Conservation (phyloP, 1,139 yeast genomes). For the Groenewaldozyma sp. region DNA sequence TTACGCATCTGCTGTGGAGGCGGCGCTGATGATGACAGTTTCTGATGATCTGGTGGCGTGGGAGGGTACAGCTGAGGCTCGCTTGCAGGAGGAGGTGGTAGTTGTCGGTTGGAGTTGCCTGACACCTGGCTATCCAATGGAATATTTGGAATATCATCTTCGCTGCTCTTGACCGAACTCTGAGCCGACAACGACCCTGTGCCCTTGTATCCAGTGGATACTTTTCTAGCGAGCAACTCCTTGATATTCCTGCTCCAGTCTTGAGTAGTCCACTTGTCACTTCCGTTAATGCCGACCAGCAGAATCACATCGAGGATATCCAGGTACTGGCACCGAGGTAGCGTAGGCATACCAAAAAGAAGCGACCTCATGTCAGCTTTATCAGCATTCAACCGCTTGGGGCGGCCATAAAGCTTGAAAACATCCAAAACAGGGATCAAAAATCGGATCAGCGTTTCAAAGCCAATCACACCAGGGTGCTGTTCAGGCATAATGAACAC, state of each 20-base stretch:
- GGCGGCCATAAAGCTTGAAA: slow-evolving; percentile 85
- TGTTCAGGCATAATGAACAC: slow-evolving; percentile 92
- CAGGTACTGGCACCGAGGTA: slow-evolving; percentile 80
- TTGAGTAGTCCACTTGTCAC: slow-evolving; percentile 51
- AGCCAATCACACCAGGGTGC: slow-evolving; percentile 90
- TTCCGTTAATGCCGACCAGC: slow-evolving; percentile 34
- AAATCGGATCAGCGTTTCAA: slow-evolving; percentile 84
- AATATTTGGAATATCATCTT: neutral
- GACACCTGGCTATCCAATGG: neutral
- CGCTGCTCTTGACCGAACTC: neutral
- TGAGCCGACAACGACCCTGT: slow-evolving; percentile 41
- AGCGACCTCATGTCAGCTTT: slow-evolving; percentile 70
- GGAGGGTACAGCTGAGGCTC: too few relatives aligned
- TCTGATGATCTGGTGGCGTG: too few relatives aligned
- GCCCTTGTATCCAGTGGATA: slow-evolving; percentile 70
- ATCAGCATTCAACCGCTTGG: slow-evolving; percentile 79
- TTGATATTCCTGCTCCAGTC: slow-evolving; percentile 66
- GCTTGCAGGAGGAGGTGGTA: too few relatives aligned
- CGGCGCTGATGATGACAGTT: too few relatives aligned
- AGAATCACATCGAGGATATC: slow-evolving; percentile 47
- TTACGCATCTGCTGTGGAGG: neutral
- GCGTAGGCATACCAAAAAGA: slow-evolving; percentile 82
- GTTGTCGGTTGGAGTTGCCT: too few relatives aligned
- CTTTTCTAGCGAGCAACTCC: slow-evolving; percentile 51
- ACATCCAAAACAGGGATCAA: slow-evolving; percentile 79